Evolutionary conservation across 495 filamentous ascomycete species (phyloP).

Genomic region (Aspergillus nanangensis): DNA sequence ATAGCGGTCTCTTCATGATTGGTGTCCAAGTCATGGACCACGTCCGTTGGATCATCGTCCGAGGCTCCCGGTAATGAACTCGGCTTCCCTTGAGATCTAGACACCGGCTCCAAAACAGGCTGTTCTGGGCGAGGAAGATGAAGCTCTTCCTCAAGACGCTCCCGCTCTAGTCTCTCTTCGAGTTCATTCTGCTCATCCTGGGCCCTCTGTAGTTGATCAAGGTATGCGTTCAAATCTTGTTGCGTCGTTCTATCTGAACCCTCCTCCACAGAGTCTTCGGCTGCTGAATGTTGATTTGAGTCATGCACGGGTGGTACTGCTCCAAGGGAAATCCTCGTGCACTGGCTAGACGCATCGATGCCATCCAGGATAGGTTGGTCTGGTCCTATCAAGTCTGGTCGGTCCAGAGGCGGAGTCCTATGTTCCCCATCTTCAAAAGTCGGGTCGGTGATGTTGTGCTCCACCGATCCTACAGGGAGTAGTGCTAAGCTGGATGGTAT

Average conservation of each 20-base stretch:
- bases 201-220: background rate
- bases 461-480: background rate
- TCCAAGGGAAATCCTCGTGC: constrained; percentile 1
- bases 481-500: background rate
- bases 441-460: background rate
- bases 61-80: background rate
- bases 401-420: background rate
- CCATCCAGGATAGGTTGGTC: background rate
- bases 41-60: no score
- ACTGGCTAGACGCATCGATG: constrained; percentile 2
- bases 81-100: background rate
- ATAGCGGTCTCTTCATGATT: no score
- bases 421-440: background rate
- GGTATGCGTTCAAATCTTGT: background rate
- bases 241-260: background rate
- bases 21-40: no score
- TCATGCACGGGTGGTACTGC: background rate
- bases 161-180: background rate
- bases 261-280: background rate
- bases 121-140: background rate
- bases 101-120: background rate
- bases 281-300: background rate
- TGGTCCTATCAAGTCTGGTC: background rate
- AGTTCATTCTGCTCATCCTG: background rate
- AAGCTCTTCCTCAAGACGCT: background rate